Evolutionary conservation across 2,329 filamentous ascomycete species (phyloP).

Genomic region (Beauveria sp.): DNA sequence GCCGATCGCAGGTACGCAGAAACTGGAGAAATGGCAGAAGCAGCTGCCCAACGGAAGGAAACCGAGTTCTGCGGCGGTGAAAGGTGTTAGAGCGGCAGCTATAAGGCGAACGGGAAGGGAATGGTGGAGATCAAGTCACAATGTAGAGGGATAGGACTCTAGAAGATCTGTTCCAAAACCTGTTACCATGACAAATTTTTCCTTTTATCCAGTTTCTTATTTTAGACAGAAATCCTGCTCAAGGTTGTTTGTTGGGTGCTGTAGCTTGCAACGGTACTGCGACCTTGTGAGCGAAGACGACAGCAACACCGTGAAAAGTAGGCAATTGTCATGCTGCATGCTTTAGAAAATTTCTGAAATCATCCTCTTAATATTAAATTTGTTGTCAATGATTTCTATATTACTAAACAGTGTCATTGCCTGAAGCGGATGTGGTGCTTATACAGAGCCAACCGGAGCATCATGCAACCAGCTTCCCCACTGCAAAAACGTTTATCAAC

Average conservation of each 20-base stretch:
- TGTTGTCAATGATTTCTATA: no score
- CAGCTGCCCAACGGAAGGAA: constrained; percentile 18
- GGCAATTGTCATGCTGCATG: no score
- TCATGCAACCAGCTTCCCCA: background rate
- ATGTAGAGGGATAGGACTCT: no score
- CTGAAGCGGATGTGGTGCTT: background rate
- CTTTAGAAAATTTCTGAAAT: no score
- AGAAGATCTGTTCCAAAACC: no score
- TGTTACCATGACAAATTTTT: no score
- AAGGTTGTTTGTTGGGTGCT: no score
- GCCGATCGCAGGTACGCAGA: constrained; percentile 22
- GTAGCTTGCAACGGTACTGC: no score
- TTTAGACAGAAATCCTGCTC: no score
- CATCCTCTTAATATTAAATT: no score
- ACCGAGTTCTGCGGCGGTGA: constrained; percentile 16
- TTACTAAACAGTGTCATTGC: background rate
- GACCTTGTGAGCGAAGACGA: no score
- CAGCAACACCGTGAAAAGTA: no score
- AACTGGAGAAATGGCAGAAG: constrained; percentile 23
- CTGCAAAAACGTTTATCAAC: background rate
- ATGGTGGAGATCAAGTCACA: background rate
- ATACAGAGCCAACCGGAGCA: background rate
- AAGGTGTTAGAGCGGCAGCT: constrained; percentile 17
- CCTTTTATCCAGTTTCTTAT: background rate
- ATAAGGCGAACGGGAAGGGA: background rate